Evolutionary conservation across 352 stramenopile species (phyloP), one percentile per base, ranked within the genome.

Genomic region (Pythium monospermum): DNA sequence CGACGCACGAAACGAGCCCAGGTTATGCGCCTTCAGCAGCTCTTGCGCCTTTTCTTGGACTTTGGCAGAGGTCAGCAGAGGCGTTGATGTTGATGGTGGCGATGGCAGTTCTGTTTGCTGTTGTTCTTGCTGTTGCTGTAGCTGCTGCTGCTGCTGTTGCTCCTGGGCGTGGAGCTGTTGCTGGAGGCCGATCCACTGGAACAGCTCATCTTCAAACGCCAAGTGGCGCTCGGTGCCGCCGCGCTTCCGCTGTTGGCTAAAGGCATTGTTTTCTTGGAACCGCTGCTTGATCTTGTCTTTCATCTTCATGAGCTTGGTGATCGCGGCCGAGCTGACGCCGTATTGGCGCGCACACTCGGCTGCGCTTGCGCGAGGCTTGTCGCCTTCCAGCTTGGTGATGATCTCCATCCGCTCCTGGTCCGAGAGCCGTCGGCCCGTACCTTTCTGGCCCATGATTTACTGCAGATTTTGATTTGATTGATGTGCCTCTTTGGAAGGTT

Each of bases 291-390:
- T 75, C 16, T 64, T 69, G 47, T 78, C 57, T 22, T 75, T 76
- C 35, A 78, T 71, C 49, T 90, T 85, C 71, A 85, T 84, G 64
- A 90, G 73, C 57, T 87, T 87, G 46, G 76, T 84, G 67, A 87
- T 90, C 32, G 78, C 78, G 23, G 78, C 76, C 49, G 72, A 76
- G 21, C 68, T 83, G 36, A 90, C 76, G 33, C 76, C 76, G 46
- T 87, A 87, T 40, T 77, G 49, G 1, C 74, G 73, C 46, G 76
- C 79, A 18, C 73, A 85, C 39, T 78, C 68, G 31, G 73, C 74
- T 15, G 73, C 69, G 0, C 71, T 83, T n/a, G 75, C 30, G n/a
- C 71, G 68, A n/a, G 50, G 61, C 4, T 52, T 51, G 19, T 79
- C 66, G 55, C 81, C 72, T 50, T 90, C 79, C 22, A 90, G 67